These are phyloP conservation scores for Ceratocystis destructans DNA, from an alignment of 2,329 filamentous ascomycete species.

Conservation along the genomic window DNA sequence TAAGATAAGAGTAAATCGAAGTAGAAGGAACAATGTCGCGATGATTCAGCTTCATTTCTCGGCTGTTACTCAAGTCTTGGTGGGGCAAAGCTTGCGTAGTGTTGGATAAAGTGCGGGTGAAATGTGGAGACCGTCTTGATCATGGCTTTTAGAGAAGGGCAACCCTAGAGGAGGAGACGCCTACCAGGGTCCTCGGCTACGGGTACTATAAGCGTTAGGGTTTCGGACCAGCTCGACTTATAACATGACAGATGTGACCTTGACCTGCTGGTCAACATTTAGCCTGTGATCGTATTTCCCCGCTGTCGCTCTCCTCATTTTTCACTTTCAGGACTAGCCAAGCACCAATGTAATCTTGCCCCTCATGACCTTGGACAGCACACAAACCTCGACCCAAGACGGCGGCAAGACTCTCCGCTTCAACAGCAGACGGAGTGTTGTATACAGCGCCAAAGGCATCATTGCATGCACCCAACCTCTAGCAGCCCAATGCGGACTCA, in stretches of 20 bases:
- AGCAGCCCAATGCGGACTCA: conserved; percentile 74
- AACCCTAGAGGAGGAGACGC: neutral
- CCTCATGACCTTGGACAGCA: neutral
- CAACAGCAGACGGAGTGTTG: conserved; percentile 55
- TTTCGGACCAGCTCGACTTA: neutral
- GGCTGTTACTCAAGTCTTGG: neutral
- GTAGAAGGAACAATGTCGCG: neutral
- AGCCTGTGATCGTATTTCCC: neutral
- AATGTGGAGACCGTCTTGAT: neutral
- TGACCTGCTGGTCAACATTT: neutral
- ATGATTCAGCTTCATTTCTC: neutral
- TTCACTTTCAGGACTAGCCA: neutral
- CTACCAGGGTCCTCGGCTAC: neutral
- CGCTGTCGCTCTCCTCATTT: neutral
- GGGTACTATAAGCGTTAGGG: neutral
- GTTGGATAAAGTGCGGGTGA: neutral
- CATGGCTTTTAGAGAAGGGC: neutral
- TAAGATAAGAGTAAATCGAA: neutral
- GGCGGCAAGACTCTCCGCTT: conserved; percentile 9
- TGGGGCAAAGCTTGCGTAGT: neutral
- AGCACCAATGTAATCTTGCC: neutral
- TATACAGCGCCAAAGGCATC: conserved; percentile 86
- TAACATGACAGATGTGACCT: neutral
- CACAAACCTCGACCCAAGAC: neutral
- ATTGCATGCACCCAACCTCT: conserved; percentile 82